Conservation (phyloP, 495 filamentous ascomycete species). For the Chlorociboria aeruginascens region DNA sequence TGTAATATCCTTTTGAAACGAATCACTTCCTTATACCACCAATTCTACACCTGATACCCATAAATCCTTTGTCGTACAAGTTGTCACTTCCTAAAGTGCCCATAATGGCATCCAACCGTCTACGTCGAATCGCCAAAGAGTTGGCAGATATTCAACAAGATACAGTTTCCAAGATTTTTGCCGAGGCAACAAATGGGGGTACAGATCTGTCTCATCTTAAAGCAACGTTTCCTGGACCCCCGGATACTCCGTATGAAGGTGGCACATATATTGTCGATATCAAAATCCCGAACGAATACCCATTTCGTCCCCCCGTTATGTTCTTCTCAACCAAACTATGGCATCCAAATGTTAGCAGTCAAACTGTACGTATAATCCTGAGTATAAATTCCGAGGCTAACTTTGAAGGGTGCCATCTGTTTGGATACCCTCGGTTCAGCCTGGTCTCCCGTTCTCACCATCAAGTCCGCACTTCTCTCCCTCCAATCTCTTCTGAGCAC, state of each 20-base stretch:
- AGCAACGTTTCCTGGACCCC: conserved; percentile 77
- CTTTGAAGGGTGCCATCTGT: conserved; percentile 79
- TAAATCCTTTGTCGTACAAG: neutral
- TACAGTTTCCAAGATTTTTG: conserved; percentile 58
- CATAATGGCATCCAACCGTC: conserved; percentile 63
- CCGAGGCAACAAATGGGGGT: conserved; percentile 45
- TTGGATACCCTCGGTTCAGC: conserved; percentile 81
- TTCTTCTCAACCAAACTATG: conserved; percentile 91
- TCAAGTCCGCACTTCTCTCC: conserved; percentile 89
- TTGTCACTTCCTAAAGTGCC: too few species aligned
- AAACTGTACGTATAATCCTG: conserved; percentile 55
- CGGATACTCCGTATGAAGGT: conserved; percentile 88
- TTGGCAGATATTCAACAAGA: conserved; percentile 77
- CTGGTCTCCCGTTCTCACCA: conserved; percentile 92
- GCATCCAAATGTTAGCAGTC: conserved; percentile 95
- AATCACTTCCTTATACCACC: neutral
- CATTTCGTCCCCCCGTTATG: conserved; percentile 87
- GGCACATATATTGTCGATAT: conserved; percentile 78
- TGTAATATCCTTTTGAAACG: too few species aligned
- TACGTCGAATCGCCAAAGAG: conserved; percentile 84
- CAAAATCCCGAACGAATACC: conserved; percentile 77
- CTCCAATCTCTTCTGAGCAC: conserved; percentile 86
- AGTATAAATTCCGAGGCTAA: conserved; percentile 3
- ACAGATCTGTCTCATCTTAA: conserved; percentile 70
- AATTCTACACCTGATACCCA: neutral